Conservation (phyloP, 2,329 filamentous ascomycete species). For the Neofusicoccum parvum region DNA sequence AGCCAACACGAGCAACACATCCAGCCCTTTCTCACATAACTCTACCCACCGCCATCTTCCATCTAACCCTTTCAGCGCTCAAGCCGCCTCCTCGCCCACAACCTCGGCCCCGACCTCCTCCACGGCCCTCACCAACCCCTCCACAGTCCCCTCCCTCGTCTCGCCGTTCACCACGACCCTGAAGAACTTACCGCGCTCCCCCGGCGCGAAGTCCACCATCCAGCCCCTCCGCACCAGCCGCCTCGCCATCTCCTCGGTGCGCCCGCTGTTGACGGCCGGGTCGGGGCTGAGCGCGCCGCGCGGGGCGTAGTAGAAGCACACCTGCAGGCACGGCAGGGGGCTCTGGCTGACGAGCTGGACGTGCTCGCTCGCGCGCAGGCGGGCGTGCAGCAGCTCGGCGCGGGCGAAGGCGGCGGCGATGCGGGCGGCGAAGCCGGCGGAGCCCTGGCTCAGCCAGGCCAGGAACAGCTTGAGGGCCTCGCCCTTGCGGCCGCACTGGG, state of each 20-base stretch:
- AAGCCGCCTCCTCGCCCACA: background rate
- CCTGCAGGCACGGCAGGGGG: conserved; percentile 85
- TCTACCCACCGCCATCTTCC: too few relatives aligned
- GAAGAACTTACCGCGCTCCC: conserved; percentile 66
- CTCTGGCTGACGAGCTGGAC: conserved; percentile 70
- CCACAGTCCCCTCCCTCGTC: conserved; percentile 62
- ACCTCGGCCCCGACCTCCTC: conserved; percentile 47
- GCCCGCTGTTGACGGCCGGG: conserved; percentile 53
- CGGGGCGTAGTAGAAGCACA: conserved; percentile 87
- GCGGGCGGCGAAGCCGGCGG: conserved; percentile 66
- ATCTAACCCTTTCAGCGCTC: too few relatives aligned
- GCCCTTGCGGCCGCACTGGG: conserved; percentile 87
- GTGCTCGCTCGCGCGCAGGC: conserved; percentile 58
- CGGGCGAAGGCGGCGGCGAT: conserved; percentile 70
- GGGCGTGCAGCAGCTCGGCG: conserved; percentile 67
- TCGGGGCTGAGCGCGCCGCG: conserved; percentile 53
- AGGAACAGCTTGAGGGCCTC: conserved; percentile 87
- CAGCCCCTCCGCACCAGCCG: conserved; percentile 62
- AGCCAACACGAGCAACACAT: too few relatives aligned
- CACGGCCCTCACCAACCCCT: conserved; percentile 63
- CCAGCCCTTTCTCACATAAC: too few relatives aligned
- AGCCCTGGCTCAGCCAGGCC: conserved; percentile 87
- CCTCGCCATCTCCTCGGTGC: conserved; percentile 59
- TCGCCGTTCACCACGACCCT: conserved; percentile 68
- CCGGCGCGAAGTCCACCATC: conserved; percentile 69